phyloP scores from a whole-genome alignment of 1,284 basidiomycete genomes.

The Clitocybe nebularis region DNA sequence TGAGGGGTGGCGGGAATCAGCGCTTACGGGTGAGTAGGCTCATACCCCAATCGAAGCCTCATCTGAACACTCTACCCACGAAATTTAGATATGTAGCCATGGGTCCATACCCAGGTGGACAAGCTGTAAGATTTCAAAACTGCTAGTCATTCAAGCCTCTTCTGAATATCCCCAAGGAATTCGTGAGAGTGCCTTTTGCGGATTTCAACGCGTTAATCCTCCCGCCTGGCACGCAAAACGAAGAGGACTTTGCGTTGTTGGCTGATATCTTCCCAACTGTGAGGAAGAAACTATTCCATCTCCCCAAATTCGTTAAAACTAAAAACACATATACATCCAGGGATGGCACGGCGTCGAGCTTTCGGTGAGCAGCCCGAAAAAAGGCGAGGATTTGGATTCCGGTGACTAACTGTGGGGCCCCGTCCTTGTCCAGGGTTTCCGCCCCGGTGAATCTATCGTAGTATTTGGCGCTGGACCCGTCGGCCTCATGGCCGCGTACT shows the following conservation, averaged over 20 bases:
- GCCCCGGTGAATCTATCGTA: slow-evolving; percentile 46
- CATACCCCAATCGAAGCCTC: too few species aligned
- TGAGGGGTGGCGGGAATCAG: slow-evolving; percentile 17
- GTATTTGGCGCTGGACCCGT: slow-evolving; percentile 51
- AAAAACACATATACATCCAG: slow-evolving; percentile 18
- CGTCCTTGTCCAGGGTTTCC: slow-evolving; percentile 34
- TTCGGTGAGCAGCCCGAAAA: slow-evolving; percentile 27
- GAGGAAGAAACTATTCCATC: slow-evolving; percentile 9
- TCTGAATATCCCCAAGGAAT: slow-evolving; percentile 32
- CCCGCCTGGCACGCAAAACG: slow-evolving; percentile 47
- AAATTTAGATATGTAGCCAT: slow-evolving; percentile 47
- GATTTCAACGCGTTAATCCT: slow-evolving; percentile 51
- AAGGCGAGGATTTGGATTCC: too few species aligned
- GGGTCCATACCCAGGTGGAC: slow-evolving; percentile 50
- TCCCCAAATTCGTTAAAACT: background rate
- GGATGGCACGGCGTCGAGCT: slow-evolving; percentile 52
- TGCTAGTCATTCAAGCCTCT: background rate
- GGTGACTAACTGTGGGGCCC: background rate
- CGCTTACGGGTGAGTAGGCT: slow-evolving; percentile 41
- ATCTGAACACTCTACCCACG: too few species aligned
- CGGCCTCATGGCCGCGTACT: slow-evolving; percentile 53
- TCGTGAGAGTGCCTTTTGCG: slow-evolving; percentile 48
- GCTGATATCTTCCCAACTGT: slow-evolving; percentile 54
- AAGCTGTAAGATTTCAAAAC: slow-evolving; percentile 33
- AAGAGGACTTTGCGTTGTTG: slow-evolving; percentile 51